phyloP scores from a whole-genome alignment of 257 asterid genomes.

The Mentha longifolia region DNA sequence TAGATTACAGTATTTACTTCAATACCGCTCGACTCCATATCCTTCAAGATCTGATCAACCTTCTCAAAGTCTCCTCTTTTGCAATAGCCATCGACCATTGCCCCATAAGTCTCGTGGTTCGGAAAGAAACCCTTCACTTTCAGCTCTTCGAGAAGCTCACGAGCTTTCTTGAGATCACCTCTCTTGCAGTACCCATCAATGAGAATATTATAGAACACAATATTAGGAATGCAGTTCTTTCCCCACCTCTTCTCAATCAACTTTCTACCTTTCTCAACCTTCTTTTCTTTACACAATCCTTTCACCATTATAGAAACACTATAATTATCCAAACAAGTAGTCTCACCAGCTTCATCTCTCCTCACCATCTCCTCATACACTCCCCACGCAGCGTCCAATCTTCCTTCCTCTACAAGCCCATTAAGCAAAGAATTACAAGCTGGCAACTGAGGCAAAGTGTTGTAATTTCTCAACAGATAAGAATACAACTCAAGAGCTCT shows the following conservation, averaged over 20 bases:
- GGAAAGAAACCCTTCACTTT: slow-evolving; percentile 79
- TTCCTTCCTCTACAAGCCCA: slow-evolving; percentile 65
- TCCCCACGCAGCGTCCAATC: slow-evolving; percentile 52
- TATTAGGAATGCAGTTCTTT: slow-evolving; percentile 71
- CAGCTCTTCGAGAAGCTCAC: slow-evolving; percentile 59
- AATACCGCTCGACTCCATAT: slow-evolving; percentile 70
- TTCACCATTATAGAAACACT: slow-evolving; percentile 79
- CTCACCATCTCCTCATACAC: slow-evolving; percentile 61
- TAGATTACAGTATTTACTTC: slow-evolving; percentile 51
- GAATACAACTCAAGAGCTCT: slow-evolving; percentile 67
- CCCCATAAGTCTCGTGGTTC: slow-evolving; percentile 78
- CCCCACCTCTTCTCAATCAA: slow-evolving; percentile 90
- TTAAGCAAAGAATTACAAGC: slow-evolving; percentile 83
- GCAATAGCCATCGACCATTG: slow-evolving; percentile 75
- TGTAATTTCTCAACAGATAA: slow-evolving; percentile 45
- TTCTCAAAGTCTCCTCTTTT: slow-evolving; percentile 62
- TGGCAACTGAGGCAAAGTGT: slow-evolving; percentile 55
- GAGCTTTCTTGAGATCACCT: slow-evolving; percentile 65
- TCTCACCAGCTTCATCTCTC: slow-evolving; percentile 48
- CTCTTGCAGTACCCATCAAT: slow-evolving; percentile 83
- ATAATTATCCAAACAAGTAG: slow-evolving; percentile 59
- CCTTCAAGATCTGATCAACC: slow-evolving; percentile 59
- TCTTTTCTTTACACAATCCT: slow-evolving; percentile 78
- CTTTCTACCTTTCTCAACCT: slow-evolving; percentile 68
- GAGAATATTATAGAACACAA: slow-evolving; percentile 76